Evolutionary conservation across 192 early-diverging fungal genomes (phyloP).

Genomic region (Obelidium mucronatum): DNA sequence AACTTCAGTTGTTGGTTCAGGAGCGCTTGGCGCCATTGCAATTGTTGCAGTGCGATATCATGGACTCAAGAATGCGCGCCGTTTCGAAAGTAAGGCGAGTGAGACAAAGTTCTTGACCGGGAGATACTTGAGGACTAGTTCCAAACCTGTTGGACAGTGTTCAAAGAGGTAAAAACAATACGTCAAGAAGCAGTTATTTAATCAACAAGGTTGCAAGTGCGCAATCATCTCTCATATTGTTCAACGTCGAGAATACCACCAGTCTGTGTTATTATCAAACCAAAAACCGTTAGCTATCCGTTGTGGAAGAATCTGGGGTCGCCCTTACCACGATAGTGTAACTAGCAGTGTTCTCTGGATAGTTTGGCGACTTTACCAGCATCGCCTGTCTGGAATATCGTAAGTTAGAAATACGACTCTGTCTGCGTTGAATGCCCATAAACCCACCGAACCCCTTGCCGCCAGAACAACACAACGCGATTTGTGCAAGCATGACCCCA

Average conservation of each 20-base stretch:
- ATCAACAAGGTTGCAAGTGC: too few species aligned
- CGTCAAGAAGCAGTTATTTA: too few species aligned
- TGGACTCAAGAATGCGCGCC: too few species aligned
- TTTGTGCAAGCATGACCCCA: constrained; percentile 55
- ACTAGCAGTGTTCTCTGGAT: constrained; percentile 29
- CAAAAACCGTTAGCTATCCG: neutral
- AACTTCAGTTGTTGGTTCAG: too few species aligned
- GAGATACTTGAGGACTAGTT: too few species aligned
- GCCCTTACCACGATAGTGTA: constrained; percentile 38
- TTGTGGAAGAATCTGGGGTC: neutral
- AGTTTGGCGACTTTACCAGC: constrained; percentile 46
- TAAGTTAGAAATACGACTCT: neutral
- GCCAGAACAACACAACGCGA: constrained; percentile 48
- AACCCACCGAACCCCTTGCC: constrained; percentile 35
- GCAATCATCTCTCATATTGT: too few species aligned
- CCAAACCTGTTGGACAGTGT: too few species aligned
- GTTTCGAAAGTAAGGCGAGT: too few species aligned
- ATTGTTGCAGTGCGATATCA: too few species aligned
- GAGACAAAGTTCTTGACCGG: too few species aligned
- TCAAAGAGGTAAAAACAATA: too few species aligned
- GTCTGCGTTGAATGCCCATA: neutral
- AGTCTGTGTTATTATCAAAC: neutral
- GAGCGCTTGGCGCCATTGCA: too few species aligned
- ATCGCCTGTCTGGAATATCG: constrained; percentile 35
- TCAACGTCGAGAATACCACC: neutral